These are phyloP conservation scores for Prunus padus DNA, from an alignment of 306 rosid species.

Conservation along the genomic window DNA sequence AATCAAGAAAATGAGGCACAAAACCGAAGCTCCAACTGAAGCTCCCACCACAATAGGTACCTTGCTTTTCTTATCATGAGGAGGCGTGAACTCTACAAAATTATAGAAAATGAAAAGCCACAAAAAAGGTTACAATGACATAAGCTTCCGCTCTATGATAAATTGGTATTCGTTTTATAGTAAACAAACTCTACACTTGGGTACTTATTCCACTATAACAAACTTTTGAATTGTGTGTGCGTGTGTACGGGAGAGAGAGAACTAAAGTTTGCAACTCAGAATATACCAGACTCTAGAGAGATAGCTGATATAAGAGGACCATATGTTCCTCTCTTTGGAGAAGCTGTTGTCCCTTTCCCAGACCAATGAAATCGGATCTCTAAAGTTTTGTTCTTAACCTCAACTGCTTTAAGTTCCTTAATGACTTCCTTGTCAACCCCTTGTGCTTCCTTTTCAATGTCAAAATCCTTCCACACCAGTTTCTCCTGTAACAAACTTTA, in stretches of 20 bases:
- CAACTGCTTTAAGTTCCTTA: slow-evolving; percentile 28
- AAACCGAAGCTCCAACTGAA: slow-evolving; percentile 9
- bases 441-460: slow-evolving; percentile 19
- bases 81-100: slow-evolving; percentile 14
- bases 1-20: slow-evolving; percentile 10
- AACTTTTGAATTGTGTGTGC: background rate
- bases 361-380: slow-evolving; percentile 62
- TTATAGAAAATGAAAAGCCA: background rate
- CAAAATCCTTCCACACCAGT: slow-evolving; percentile 10
- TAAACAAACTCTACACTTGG: no score
- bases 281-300: slow-evolving; percentile 19
- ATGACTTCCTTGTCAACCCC: slow-evolving; percentile 17
- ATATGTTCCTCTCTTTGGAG: no score
- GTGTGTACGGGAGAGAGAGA: background rate
- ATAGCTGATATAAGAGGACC: slow-evolving; percentile 31
- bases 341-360: no score
- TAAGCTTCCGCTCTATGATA: background rate
- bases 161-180: background rate
- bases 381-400: slow-evolving; percentile 24
- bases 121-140: background rate
- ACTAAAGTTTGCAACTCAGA: background rate
- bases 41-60: background rate
- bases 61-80: background rate
- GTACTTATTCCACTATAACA: no score
- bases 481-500: slow-evolving; percentile 5